phyloP scores from a whole-genome alignment of 441 rosid species.

The Brassica hybrid region DNA sequence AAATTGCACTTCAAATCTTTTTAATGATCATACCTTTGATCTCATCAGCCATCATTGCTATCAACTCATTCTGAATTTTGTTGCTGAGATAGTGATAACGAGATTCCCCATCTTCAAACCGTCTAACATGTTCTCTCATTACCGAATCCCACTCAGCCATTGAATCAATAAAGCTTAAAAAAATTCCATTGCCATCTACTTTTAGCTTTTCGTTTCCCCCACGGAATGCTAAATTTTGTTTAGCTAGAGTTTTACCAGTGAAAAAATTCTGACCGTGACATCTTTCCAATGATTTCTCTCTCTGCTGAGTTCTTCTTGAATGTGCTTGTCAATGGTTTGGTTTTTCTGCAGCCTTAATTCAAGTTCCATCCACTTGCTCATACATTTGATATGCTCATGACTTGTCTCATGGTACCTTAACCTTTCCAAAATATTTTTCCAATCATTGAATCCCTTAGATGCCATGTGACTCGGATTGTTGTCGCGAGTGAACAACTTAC shows the following conservation, averaged over 20 bases:
- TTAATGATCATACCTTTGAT: background rate
- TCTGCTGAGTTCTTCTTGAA: too few species aligned
- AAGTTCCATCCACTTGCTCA: background rate
- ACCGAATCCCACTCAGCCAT: background rate
- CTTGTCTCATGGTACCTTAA: background rate
- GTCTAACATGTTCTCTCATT: background rate
- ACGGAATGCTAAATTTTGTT: background rate
- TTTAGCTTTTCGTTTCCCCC: background rate
- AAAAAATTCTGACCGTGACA: background rate
- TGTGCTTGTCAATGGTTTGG: background rate
- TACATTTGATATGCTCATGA: background rate
- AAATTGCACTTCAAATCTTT: background rate
- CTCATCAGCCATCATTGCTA: background rate
- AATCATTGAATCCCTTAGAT: background rate
- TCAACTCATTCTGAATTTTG: background rate
- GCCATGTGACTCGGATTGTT: background rate
- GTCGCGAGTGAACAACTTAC: background rate
- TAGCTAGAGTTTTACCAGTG: background rate
- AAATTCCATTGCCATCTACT: background rate
- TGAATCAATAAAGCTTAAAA: too few species aligned
- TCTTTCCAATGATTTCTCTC: background rate
- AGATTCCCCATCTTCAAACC: background rate
- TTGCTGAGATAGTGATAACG: background rate
- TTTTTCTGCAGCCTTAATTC: background rate
- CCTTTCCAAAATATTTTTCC: background rate